These are phyloP conservation scores for Yamadazyma paraphyllophila DNA, from an alignment of 805 yeast species.

Conservation along the genomic window DNA sequence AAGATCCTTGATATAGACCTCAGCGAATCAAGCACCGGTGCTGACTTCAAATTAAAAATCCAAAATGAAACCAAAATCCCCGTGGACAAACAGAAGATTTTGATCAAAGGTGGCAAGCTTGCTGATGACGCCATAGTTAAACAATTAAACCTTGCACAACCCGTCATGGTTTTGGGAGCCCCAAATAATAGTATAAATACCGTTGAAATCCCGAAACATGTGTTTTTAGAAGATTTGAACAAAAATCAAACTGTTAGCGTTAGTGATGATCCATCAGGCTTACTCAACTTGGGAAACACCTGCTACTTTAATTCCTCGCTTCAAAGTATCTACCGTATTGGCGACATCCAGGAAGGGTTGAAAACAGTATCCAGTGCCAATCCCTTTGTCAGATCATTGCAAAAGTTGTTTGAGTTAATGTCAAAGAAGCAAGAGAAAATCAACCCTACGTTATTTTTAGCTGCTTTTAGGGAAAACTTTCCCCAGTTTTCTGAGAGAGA, in stretches of 20 bases:
- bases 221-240: conserved; percentile 69
- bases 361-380: conserved; percentile 12
- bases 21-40: conserved; percentile 55
- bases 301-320: conserved; percentile 73
- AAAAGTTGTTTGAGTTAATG: conserved; percentile 47
- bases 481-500: conserved; percentile 91
- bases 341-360: conserved; percentile 35
- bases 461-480: conserved; percentile 59
- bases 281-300: conserved; percentile 71
- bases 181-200: conserved; percentile 62
- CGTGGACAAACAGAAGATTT: conserved; percentile 83
- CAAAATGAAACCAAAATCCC: conserved; percentile 77
- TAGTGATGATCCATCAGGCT: conserved; percentile 58
- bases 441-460: conserved; percentile 67
- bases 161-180: conserved; percentile 89
- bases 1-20: conserved; percentile 41
- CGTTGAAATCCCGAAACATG: conserved; percentile 52
- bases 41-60: conserved; percentile 64
- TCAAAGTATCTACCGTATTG: conserved; percentile 51
- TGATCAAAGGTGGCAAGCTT: conserved; percentile 86
- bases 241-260: conserved; percentile 39
- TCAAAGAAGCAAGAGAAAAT: conserved; percentile 45
- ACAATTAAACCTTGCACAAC: conserved; percentile 55
- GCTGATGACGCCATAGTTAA: conserved; percentile 62
- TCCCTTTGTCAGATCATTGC: conserved; percentile 34